Evolutionary conservation across 768 basidiomycete species (phyloP), one percentile per base, ranked within the genome.

Genomic region (Suillus americanus): DNA sequence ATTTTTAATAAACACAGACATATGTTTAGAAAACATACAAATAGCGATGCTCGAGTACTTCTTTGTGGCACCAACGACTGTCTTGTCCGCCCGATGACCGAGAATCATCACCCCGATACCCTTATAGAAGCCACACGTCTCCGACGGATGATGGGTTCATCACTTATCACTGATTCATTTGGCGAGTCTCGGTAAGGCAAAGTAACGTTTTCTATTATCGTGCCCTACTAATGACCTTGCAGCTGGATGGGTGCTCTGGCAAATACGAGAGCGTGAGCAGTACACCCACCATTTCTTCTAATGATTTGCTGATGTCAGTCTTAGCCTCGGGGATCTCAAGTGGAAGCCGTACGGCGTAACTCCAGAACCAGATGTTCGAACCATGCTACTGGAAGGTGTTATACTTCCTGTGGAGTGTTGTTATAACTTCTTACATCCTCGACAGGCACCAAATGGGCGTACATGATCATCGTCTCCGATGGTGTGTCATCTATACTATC

Each of bases 211-310:
- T 40, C n/a, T 23, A 14, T 61, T 45, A 59, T 64, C 61, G 41
- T 35, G 37, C 38, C 37, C 51, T 18, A 5, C 30, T 60, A 62
- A 65, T 35, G 43, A 41, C 18, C 10, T 59, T n/a, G 14, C 65
- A 93, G 92, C 57, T 97, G 94, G 94, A 97, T 97, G 92, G 97
- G 96, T 16, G 93, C 89, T 4, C 80, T 99, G 40, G 92, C 89
- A 37, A 98, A 98, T 68, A 98, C 97, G 2, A 80, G 97, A 78
- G 89, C 93, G 90, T 92, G 70, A 71, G 86, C 72, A 60, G 40
- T 61, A 13, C 14, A 28, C 0, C 33, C n/a, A 18, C 33, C 30
- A n/a, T n/a, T 33, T 1, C n/a, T 30, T 20, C n/a, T 9, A 37
- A 9, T 30, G 33, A 55, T 63, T 66, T 61, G 20, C 65, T 66